Conservation (phyloP, 139 green algal genomes). For the Picochlorum sp. region DNA sequence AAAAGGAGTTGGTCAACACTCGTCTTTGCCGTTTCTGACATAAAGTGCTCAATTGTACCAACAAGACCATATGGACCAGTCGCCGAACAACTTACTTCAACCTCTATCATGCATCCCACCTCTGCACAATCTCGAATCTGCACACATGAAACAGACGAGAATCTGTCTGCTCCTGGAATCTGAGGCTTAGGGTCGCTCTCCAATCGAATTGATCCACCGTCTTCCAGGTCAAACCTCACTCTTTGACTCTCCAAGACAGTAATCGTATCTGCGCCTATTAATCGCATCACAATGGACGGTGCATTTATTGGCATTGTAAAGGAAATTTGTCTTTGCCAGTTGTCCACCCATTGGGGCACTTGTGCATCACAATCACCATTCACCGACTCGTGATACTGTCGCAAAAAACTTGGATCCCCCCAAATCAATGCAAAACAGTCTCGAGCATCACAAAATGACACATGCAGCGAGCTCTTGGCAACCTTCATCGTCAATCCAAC, state of each 20-base stretch:
- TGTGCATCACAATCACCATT: slow-evolving; percentile 7
- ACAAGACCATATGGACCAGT: slow-evolving; percentile 12
- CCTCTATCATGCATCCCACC: background rate
- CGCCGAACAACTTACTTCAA: background rate
- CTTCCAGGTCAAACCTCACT: background rate
- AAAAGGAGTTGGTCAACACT: slow-evolving; percentile 9
- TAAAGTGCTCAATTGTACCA: slow-evolving; percentile 21
- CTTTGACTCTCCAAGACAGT: slow-evolving; percentile 16
- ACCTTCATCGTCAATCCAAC: background rate
- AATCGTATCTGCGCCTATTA: slow-evolving; percentile 7
- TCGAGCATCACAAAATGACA: background rate
- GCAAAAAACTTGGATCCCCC: background rate
- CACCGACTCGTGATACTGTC: background rate
- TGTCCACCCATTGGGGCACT: background rate
- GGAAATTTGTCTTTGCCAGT: background rate
- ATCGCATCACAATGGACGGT: slow-evolving; percentile 8
- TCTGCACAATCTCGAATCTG: background rate
- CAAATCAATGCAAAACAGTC: background rate
- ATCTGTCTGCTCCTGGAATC: slow-evolving; percentile 16
- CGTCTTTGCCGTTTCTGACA: slow-evolving; percentile 4
- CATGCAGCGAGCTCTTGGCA: background rate
- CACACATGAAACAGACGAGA: slow-evolving; percentile 2
- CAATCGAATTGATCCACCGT: background rate
- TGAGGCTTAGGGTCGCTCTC: slow-evolving; percentile 8
- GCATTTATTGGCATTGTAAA: slow-evolving; percentile 20